A percentile compares a stretch with the other conserved stretches of the same genome.
Evolutionary conservation across 345 rosid genomes (phyloP).

Genomic region (Theobroma cacao): DNA sequence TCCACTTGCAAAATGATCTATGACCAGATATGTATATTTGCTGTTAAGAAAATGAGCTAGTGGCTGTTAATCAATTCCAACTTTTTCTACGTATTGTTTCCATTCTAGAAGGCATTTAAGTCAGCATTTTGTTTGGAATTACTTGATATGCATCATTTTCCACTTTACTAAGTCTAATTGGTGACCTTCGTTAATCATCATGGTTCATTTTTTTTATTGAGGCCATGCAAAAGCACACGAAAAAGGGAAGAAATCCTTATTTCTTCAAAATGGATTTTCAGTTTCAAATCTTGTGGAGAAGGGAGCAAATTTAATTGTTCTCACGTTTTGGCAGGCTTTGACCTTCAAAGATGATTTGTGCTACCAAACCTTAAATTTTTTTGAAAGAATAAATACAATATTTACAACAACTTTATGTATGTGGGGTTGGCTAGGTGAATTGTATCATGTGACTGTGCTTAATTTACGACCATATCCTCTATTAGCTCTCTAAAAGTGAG

Average conservation of each 20-base stretch:
- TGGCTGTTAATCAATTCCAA: background rate
- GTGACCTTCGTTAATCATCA: background rate
- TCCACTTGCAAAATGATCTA: background rate
- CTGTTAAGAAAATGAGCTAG: background rate
- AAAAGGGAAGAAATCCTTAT: background rate
- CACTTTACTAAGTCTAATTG: background rate
- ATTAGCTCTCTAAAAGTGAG: background rate
- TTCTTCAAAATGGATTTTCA: background rate
- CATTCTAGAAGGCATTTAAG: background rate
- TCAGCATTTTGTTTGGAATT: background rate
- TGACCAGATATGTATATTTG: background rate
- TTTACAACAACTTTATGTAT: background rate
- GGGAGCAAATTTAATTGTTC: slow-evolving; percentile 1
- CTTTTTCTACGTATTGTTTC: background rate
- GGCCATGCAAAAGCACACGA: background rate
- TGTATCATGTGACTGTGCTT: background rate
- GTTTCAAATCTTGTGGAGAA: background rate
- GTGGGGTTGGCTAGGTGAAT: background rate
- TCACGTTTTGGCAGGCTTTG: background rate
- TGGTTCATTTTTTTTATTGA: background rate
- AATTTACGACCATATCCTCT: background rate
- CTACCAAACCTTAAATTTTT: background rate
- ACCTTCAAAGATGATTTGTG: background rate
- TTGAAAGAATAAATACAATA: background rate
- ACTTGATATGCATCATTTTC: background rate